Evolutionary conservation across 2,329 filamentous ascomycete species (phyloP), one percentile per base, ranked within the genome.

Genomic region (Pezicula radicicola): DNA sequence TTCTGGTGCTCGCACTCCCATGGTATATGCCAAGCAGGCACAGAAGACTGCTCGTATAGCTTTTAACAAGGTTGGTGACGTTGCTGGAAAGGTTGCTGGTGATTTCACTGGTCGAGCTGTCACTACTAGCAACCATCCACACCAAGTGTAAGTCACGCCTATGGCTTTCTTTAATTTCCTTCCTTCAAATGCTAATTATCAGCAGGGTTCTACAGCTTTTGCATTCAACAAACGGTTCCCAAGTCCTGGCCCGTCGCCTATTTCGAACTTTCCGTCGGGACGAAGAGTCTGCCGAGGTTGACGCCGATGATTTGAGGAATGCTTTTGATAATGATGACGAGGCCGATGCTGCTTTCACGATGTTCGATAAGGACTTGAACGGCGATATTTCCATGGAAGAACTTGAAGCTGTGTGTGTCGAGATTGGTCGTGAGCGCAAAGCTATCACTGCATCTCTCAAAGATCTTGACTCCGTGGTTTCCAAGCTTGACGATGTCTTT

Each of bases 311-410:
- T 63, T 71, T 97, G 49, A 85, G 84, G 55, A 75, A 80, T 10
- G 91, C 89, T 1, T 97, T 96, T 61, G 80, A 87, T 9, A 88
- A 86, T 21, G 80, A 87, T 16, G 92, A 97, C 13, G 93, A 97
- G 66, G 90, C 91, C 0, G 88, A 94, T 49, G 88, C 88, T 3
- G 92, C 92, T 0, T 97, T 97, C 63, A 77, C 79, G 60, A 92
- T 97, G 76, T 97, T 97, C 60, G 93, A 97, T 72, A 95, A 94
- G 66, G 93, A 97, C 63, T 83, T 97, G 74, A 97, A 97, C 58
- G 93, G 92, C 4, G 93, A 97, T 64, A 96, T 97, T 46, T 95
- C 89, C 1, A 91, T 96, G 82, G 91, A 96, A 63, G 93, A 97
- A 67, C 81, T 97, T 19, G 92, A 97, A 69, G 84, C 89, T 19